Evolutionary conservation across 1,139 yeast genomes (phyloP).

Genomic region (Saccharomycopsis crataegensis): DNA sequence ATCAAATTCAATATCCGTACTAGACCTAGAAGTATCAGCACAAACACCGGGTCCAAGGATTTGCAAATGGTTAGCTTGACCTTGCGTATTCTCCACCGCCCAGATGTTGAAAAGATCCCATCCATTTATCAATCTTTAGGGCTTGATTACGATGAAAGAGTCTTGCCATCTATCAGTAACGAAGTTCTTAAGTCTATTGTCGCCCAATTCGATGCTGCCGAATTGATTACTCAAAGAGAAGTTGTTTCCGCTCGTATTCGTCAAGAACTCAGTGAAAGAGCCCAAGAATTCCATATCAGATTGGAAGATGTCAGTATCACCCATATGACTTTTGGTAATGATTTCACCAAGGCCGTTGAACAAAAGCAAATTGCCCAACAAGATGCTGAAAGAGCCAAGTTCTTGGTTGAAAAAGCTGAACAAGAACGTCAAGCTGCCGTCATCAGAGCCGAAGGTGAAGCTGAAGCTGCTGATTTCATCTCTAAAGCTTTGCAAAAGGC

Average conservation of each 20-base stretch:
- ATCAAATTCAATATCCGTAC: slow-evolving; percentile 88
- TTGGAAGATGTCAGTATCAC: slow-evolving; percentile 97
- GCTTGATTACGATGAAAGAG: slow-evolving; percentile 93
- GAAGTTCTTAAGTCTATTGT: slow-evolving; percentile 93
- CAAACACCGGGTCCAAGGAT: slow-evolving; percentile 96
- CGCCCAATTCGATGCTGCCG: slow-evolving; percentile 98
- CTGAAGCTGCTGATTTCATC: slow-evolving; percentile 94
- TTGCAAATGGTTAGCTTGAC: slow-evolving; percentile 93
- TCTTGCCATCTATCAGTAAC: slow-evolving; percentile 93
- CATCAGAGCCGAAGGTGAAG: slow-evolving; percentile 98
- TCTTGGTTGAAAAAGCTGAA: slow-evolving; percentile 91
- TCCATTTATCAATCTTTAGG: slow-evolving; percentile 86
- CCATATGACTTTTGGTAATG: slow-evolving; percentile 95
- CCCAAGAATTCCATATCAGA: slow-evolving; percentile 80
- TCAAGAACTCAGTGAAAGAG: slow-evolving; percentile 77
- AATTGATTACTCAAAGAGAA: slow-evolving; percentile 94
- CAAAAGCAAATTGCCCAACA: slow-evolving; percentile 99
- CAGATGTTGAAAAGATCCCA: slow-evolving; percentile 79
- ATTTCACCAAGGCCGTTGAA: slow-evolving; percentile 97
- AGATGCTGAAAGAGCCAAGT: slow-evolving; percentile 96
- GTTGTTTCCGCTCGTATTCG: slow-evolving; percentile 86
- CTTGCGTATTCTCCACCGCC: slow-evolving; percentile 87
- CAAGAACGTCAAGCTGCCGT: slow-evolving; percentile 94
- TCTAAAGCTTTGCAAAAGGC: slow-evolving; percentile 90
- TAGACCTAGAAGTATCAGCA: slow-evolving; percentile 83